phyloP scores from a whole-genome alignment of 345 rosid species.

The Nasturtium officinale region DNA sequence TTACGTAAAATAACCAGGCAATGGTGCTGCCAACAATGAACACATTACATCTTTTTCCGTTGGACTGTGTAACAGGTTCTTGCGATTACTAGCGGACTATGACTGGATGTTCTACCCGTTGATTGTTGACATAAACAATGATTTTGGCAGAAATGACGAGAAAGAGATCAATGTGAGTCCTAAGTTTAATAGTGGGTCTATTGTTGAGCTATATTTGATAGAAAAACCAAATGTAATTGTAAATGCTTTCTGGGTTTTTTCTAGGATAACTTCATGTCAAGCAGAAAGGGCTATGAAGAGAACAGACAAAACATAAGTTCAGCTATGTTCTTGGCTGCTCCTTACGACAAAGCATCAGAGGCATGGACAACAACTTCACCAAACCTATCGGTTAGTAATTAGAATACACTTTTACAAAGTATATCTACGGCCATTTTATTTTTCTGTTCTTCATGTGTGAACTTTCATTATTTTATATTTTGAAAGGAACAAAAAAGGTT shows the following conservation, averaged over 20 bases:
- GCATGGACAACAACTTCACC: slow-evolving; percentile 85
- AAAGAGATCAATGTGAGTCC: slow-evolving; percentile 80
- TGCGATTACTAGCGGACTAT: slow-evolving; percentile 72
- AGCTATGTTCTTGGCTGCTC: slow-evolving; percentile 83
- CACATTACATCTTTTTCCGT: not conserved
- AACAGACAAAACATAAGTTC: slow-evolving; percentile 55
- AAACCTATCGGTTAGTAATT: slow-evolving; percentile 63
- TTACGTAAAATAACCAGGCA: not conserved
- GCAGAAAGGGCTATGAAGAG: slow-evolving; percentile 61
- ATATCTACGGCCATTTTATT: not conserved
- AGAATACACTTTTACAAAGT: not conserved
- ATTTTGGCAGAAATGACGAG: slow-evolving; percentile 61
- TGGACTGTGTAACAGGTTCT: slow-evolving; percentile 61
- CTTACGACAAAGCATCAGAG: slow-evolving; percentile 90
- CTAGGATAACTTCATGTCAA: slow-evolving; percentile 70
- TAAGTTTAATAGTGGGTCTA: slow-evolving; percentile 14
- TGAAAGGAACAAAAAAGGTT: slow-evolving; percentile 79
- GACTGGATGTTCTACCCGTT: slow-evolving; percentile 86
- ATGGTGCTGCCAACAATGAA: slow-evolving; percentile 8
- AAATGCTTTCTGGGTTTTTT: not conserved
- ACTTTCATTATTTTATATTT: slow-evolving; percentile 16
- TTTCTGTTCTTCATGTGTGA: not conserved
- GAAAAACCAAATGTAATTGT: slow-evolving; percentile 13
- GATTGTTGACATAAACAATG: slow-evolving; percentile 81
- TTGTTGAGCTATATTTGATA: slow-evolving; percentile 14